phyloP scores from a whole-genome alignment of 176 grass and related monocot species.

The Bonia amplexicaulis region DNA sequence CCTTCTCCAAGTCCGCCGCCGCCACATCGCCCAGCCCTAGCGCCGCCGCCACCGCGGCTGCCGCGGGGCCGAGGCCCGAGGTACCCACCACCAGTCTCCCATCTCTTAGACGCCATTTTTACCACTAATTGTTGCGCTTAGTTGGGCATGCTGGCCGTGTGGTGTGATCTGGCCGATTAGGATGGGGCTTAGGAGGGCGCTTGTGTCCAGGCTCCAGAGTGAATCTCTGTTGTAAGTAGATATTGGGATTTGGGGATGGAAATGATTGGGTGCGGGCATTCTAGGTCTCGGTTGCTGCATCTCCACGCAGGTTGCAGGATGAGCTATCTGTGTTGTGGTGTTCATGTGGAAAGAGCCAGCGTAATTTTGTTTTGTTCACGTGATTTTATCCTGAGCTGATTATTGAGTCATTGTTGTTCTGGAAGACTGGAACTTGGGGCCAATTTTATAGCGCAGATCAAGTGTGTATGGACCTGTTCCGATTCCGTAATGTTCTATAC shows the following conservation, averaged over 20 bases:
- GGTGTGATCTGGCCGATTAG: slow-evolving; percentile 27
- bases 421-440: neutral
- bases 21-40: slow-evolving; percentile 14
- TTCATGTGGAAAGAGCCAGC: neutral
- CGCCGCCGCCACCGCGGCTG: neutral
- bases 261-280: neutral
- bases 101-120: neutral
- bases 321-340: neutral
- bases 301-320: neutral
- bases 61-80: slow-evolving; percentile 37
- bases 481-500: neutral
- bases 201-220: neutral
- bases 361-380: neutral
- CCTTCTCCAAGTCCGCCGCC: slow-evolving; percentile 48
- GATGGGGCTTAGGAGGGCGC: neutral
- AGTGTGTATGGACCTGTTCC: neutral
- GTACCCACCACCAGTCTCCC: slow-evolving; percentile 24
- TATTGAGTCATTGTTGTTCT: neutral
- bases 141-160: neutral
- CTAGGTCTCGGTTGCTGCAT: neutral
- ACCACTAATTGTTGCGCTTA: neutral
- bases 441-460: neutral
- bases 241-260: neutral
- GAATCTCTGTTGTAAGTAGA: neutral
- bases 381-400: neutral